These are phyloP conservation scores for Pichia paraexigua DNA, from an alignment of 805 yeast species.

Conservation along the genomic window DNA sequence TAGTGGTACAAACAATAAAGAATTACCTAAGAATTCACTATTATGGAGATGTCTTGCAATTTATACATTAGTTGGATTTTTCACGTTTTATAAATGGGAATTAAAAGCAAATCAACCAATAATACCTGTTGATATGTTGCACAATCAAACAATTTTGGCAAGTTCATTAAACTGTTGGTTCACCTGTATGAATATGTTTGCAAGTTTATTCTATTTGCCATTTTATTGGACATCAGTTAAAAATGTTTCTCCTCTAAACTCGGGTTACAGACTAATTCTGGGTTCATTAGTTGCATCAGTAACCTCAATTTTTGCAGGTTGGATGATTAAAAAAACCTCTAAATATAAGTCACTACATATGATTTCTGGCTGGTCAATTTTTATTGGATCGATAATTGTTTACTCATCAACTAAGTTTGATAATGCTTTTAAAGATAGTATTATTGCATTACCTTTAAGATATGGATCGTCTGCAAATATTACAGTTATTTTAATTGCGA, in stretches of 20 bases:
- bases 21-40: conserved; percentile 38
- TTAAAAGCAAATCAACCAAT: conserved; percentile 44
- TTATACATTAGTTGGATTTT: conserved; percentile 12
- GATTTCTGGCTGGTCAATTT: conserved; percentile 30
- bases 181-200: conserved; percentile 57
- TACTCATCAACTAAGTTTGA: conserved; percentile 18
- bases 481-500: conserved; percentile 64
- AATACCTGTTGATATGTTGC: conserved; percentile 52
- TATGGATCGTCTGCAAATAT: conserved; percentile 58
- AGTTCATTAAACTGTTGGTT: conserved; percentile 66
- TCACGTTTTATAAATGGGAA: conserved; percentile 14
- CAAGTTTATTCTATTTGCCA: conserved; percentile 64
- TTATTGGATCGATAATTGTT: conserved; percentile 38
- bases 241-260: conserved; percentile 19
- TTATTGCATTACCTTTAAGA: conserved; percentile 47
- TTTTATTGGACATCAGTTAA: conserved; percentile 38
- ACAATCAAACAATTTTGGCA: conserved; percentile 51
- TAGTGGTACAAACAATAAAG: conserved; percentile 57
- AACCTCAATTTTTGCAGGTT: conserved; percentile 63
- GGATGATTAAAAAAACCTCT: conserved; percentile 61
- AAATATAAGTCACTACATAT: conserved; percentile 46
- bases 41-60: conserved; percentile 29
- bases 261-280: conserved; percentile 38
- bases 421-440: conserved; percentile 31
- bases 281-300: conserved; percentile 61